Base-by-base conservation (phyloP, 139 green algal species). In the Picochlorum sp. region DNA sequence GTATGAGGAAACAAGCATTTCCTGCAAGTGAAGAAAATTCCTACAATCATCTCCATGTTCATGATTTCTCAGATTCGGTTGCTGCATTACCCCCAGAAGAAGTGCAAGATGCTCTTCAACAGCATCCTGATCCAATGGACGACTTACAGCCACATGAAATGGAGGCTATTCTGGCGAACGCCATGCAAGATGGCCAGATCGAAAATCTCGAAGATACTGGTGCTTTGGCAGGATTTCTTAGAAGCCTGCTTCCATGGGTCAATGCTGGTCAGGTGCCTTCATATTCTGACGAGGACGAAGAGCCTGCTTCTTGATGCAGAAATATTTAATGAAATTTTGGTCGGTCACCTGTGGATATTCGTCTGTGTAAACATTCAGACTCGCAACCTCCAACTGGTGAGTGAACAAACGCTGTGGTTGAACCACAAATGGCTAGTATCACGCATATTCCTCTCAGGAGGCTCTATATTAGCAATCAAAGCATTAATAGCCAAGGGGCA, bases 41-140 rank as follows among this genome's bases (percentile, higher is more conserved):
- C 61, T 90, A 84, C 60, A 41, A 73, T 23, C 86, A 96, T 75
- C 74, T 95, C 51, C 71, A 80, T 0, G 24, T 93, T 18, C n/a
- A 69, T 6, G 89, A 96, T 59, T 96, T 90, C 62, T 81, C 66
- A 23, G 89, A 96, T 50, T 67, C 72, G 6, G 76, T 89, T 15
- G 73, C 78, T 9, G 66, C 75, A 30, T 63, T 96, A 37, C 88
- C 89, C 1, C 59, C 60, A 0, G 81, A 88, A 45, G 74, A 83
- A 61, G 57, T 79, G 45, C 70, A 77, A 57, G 69, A 14, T 41
- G 34, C 34, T 41, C 34, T 41, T 41, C 5, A 41, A 41, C 34
- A 41, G 6, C 34, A 41, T 7, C 34, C 34, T 11, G 34, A 41
- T 41, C 34, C 34, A 41, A 41, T 41, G 34, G 34, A 41, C 8